Evolutionary conservation across 495 filamentous ascomycete species (phyloP).

Genomic region (Lichenothelia convexa): DNA sequence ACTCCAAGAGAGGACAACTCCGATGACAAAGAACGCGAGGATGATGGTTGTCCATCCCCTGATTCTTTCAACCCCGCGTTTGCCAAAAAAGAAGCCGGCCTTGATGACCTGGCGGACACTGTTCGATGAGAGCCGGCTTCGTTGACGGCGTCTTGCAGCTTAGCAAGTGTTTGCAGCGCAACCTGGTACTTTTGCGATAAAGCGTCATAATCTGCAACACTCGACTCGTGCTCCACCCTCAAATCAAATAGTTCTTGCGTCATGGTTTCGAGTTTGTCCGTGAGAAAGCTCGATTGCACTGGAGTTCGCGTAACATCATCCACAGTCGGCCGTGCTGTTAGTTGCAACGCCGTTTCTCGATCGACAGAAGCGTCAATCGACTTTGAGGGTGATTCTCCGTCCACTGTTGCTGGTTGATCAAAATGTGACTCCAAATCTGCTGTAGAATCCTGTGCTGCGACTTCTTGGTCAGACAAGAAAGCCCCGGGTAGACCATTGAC

Average conservation of each 20-base stretch:
- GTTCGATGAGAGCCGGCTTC: conserved; percentile 51
- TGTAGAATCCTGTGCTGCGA: not conserved
- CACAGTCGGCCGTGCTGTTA: not conserved
- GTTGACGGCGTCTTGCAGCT: conserved; percentile 70
- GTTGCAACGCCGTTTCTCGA: not conserved
- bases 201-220: conserved; percentile 60
- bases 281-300: conserved; percentile 67
- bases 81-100: conserved; percentile 86
- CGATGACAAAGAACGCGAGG: conserved; percentile 88
- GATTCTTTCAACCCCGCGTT: conserved; percentile 56
- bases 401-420: not conserved
- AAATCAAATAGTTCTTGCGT: conserved; percentile 87
- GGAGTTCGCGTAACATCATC: conserved; percentile 33
- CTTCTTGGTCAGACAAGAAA: not conserved
- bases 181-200: conserved; percentile 84
- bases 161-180: conserved; percentile 59
- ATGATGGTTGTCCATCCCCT: conserved; percentile 62
- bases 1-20: conserved; percentile 88
- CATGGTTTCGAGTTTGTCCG: conserved; percentile 82
- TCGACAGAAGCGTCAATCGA: too few relatives aligned
- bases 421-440: not conserved
- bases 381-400: not conserved
- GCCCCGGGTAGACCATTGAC: too few relatives aligned
- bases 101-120: conserved; percentile 36
- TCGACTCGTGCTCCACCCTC: conserved; percentile 72